phyloP scores from a whole-genome alignment of 2,329 filamentous ascomycete species.

The Aspergillus sp. region DNA sequence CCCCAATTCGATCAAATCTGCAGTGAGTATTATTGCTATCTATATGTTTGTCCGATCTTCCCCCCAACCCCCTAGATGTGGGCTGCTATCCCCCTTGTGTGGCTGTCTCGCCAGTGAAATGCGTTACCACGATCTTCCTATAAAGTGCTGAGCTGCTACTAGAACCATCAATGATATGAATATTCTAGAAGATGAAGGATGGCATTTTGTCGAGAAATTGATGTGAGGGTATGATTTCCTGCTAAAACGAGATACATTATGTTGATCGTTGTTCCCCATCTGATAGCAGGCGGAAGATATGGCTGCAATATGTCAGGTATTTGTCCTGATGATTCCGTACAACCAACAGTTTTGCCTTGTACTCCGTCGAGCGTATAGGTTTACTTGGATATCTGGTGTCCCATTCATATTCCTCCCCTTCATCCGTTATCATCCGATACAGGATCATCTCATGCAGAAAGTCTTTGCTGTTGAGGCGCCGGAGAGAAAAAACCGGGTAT shows the following conservation, averaged over 20 bases:
- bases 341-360: slow-evolving; percentile 5
- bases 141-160: too few relatives aligned
- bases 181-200: too few relatives aligned
- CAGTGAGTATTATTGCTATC: too few relatives aligned
- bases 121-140: too few relatives aligned
- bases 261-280: not conserved
- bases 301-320: slow-evolving; percentile 3
- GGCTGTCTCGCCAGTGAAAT: too few relatives aligned
- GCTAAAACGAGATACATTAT: not conserved
- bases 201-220: too few relatives aligned
- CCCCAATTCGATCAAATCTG: too few relatives aligned
- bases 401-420: slow-evolving; percentile 2
- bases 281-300: slow-evolving; percentile 7
- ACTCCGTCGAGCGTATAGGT: not conserved
- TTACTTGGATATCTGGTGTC: not conserved
- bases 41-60: too few relatives aligned
- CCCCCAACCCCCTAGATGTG: too few relatives aligned
- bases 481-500: slow-evolving; percentile 4
- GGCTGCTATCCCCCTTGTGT: too few relatives aligned
- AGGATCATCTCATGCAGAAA: slow-evolving; percentile 8
- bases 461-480: not conserved
- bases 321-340: not conserved
- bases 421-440: slow-evolving; percentile 1
- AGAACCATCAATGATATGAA: too few relatives aligned
- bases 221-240: too few relatives aligned